phyloP scores from a whole-genome alignment of 306 rosid species.

The Sicyos baderoa region DNA sequence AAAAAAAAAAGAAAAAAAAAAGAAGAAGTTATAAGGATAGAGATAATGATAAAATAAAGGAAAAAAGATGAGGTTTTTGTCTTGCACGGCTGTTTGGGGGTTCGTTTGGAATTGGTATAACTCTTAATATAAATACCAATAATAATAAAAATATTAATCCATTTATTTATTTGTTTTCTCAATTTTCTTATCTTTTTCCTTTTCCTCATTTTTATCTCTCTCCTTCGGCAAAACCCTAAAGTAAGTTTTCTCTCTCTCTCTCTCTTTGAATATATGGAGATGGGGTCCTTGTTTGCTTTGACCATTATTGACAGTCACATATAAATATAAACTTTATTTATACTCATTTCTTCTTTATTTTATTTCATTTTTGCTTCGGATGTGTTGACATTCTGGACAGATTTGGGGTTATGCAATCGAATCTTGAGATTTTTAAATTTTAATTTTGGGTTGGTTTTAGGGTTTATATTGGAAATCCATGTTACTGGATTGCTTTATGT shows the following conservation, averaged over 20 bases:
- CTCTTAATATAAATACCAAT: neutral
- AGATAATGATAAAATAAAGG: neutral
- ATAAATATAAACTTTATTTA: conserved; percentile 11
- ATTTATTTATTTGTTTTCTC: too few relatives aligned
- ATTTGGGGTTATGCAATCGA: neutral
- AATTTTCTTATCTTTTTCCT: neutral
- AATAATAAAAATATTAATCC: neutral
- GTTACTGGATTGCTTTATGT: neutral
- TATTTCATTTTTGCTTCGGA: neutral
- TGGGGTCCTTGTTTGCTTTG: conserved; percentile 16
- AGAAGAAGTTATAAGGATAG: too few relatives aligned
- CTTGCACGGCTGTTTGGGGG: neutral
- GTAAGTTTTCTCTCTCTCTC: conserved; percentile 72
- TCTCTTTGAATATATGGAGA: conserved; percentile 17
- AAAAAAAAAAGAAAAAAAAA: too few relatives aligned
- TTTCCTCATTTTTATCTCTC: conserved; percentile 22
- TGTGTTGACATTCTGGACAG: neutral
- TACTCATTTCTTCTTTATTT: neutral
- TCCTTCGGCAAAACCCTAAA: conserved; percentile 94
- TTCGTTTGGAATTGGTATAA: neutral
- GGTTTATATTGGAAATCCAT: neutral
- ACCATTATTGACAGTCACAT: conserved; percentile 8
- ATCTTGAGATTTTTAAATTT: neutral
- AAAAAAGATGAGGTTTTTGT: neutral
- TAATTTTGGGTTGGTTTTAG: neutral